phyloP scores from a whole-genome alignment of 257 asterid species.

The Jacaranda copaia region DNA sequence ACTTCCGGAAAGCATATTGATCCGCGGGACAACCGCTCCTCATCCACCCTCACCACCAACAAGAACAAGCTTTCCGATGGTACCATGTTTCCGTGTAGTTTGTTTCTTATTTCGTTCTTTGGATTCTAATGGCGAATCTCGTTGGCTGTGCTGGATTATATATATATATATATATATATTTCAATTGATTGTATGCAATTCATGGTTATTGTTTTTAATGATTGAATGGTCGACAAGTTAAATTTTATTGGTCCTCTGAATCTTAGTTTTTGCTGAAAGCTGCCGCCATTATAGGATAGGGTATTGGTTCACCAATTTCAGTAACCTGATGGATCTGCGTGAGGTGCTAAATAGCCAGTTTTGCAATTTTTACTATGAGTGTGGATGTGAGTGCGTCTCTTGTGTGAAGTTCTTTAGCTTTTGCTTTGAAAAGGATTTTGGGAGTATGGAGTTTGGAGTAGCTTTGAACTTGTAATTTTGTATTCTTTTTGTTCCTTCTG shows the following conservation, averaged over 20 bases:
- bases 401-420: not conserved
- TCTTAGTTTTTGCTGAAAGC: conserved; percentile 1
- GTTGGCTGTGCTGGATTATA: not conserved
- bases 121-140: not conserved
- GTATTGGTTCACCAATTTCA: not conserved
- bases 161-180: not conserved
- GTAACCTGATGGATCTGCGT: conserved; percentile 26
- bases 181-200: not conserved
- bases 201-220: conserved; percentile 19
- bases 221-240: conserved; percentile 5
- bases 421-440: conserved; percentile 1
- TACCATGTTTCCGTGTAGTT: conserved; percentile 27
- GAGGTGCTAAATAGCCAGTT: not conserved
- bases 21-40: conserved; percentile 59
- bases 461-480: not conserved
- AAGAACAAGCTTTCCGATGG: conserved; percentile 86
- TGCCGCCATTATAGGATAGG: not conserved
- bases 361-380: not conserved
- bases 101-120: not conserved
- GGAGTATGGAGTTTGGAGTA: conserved; percentile 4
- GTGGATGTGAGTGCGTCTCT: not conserved
- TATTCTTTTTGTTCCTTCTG: not conserved
- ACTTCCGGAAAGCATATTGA: conserved; percentile 63
- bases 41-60: conserved; percentile 53
- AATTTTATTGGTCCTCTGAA: conserved; percentile 1